Evolutionary conservation across 257 asterid species (phyloP).

Genomic region (Ehretia macrophylla): DNA sequence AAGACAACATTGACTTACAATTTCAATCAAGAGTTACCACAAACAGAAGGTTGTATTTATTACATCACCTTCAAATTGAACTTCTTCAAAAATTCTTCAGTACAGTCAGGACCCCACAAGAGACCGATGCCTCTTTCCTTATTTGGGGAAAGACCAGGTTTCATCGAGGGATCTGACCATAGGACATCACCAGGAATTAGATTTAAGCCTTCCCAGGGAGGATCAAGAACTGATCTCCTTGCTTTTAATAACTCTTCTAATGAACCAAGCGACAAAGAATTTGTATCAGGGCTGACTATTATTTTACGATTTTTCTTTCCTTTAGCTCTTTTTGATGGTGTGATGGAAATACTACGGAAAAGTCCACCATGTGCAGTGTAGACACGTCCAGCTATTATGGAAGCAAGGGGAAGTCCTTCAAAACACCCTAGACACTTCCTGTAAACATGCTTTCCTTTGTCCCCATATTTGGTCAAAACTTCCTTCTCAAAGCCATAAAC

Average conservation of each 20-base stretch:
- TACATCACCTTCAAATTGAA: conserved; percentile 59
- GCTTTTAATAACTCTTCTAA: conserved; percentile 88
- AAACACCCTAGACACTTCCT: conserved; percentile 95
- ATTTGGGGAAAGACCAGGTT: conserved; percentile 83
- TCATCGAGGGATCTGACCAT: conserved; percentile 97
- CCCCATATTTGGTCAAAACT: conserved; percentile 74
- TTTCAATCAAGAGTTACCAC: background rate
- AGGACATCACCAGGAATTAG: conserved; percentile 96
- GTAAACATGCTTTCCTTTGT: conserved; percentile 86
- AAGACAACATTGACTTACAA: background rate
- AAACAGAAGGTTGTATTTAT: conserved; percentile 1
- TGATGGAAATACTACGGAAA: conserved; percentile 62
- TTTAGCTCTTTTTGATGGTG: conserved; percentile 77
- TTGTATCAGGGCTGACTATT: conserved; percentile 42
- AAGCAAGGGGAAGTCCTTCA: conserved; percentile 97
- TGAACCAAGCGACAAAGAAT: conserved; percentile 65
- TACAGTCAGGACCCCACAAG: conserved; percentile 95
- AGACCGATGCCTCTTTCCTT: conserved; percentile 94
- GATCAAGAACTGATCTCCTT: conserved; percentile 95
- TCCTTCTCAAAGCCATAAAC: conserved; percentile 97
- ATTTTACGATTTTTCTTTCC: conserved; percentile 74
- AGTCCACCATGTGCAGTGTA: conserved; percentile 99
- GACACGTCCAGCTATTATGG: conserved; percentile 71
- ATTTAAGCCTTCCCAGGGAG: conserved; percentile 96
- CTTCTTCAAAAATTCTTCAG: conserved; percentile 82